Base-by-base conservation (phyloP, 371 early-diverging fungal genomes). In the Actinomortierella wolfii region DNA sequence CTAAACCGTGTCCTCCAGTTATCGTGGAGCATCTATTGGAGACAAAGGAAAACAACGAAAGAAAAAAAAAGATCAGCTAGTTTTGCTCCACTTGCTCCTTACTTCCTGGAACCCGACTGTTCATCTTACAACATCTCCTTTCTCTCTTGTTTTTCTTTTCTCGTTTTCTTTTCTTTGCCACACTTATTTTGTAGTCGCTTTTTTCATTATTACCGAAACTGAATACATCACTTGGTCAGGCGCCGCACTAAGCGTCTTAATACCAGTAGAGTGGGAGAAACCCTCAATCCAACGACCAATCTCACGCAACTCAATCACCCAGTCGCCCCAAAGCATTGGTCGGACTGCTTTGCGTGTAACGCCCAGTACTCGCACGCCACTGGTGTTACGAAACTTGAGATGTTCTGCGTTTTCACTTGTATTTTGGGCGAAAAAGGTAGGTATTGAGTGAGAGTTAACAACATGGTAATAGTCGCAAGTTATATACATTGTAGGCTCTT, bases 1-100 rank as follows among this genome's bases (percentile, higher is more conserved):
- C 64, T 56, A 44, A 74, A 63, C 6, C 74, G 56, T 2, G 34
- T 42, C 23, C 29, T 20, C 74, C 74, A 74, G 1, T 63, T 59
- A 5, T 67, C 74, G 40, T 57, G 43, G 42, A 54, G 63, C 67
- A 74, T 67, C 74, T 74, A 25, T 18, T 7, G 28, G 21, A 26
- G 2, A 43, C 20, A 45, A 4, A 44, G 15, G 29, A n/a, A 29
- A 5, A 23, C 46, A 28, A 50, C 7, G 34, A 4, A 13, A 40
- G 39, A 20, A 21, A 29, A 17, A 47, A 48, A 54, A 20, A 20
- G n/a, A 18, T 4, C n/a, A 15, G 24, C 53, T 11, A 15, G 7
- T 41, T 49, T 11, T 18, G n/a, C n/a, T n/a, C n/a, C n/a, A n/a
- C n/a, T n/a, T n/a, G n/a, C n/a, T n/a, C n/a, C n/a, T n/a, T n/a